phyloP scores from a whole-genome alignment of 176 grass and related monocot species.

The Rhynchospora breviuscula region DNA sequence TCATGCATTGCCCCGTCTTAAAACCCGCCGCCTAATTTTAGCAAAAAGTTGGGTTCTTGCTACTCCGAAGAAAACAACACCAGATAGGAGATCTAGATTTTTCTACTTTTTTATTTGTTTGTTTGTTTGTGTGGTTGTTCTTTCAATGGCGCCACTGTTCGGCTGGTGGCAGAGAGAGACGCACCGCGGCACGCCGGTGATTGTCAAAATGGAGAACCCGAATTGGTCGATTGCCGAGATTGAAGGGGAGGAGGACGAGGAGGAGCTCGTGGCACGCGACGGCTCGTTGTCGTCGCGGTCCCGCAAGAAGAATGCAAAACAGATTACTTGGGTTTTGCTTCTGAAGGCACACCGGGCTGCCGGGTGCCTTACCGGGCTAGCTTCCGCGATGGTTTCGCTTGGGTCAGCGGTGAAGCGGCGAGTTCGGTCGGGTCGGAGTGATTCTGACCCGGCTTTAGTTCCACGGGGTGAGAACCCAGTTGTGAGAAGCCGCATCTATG shows the following conservation, averaged over 20 bases:
- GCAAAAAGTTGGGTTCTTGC: constrained; percentile 15
- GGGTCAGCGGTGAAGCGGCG: constrained; percentile 58
- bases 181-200: constrained; percentile 95
- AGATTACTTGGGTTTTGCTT: constrained; percentile 97
- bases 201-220: constrained; percentile 99
- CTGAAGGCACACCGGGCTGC: constrained; percentile 94
- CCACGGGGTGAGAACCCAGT: constrained; percentile 58
- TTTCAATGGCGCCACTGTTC: constrained; percentile 66
- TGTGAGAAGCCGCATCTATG: constrained; percentile 67
- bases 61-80: background rate
- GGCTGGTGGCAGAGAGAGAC: constrained; percentile 62
- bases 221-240: constrained; percentile 99
- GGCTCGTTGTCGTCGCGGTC: constrained; percentile 36
- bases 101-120: constrained; percentile 23
- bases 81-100: background rate
- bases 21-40: constrained; percentile 16
- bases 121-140: background rate
- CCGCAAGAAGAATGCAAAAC: constrained; percentile 88
- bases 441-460: constrained; percentile 43
- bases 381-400: constrained; percentile 48
- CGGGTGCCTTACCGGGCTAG: constrained; percentile 67
- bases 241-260: constrained; percentile 69
- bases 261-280: constrained; percentile 34
- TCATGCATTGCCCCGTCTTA: constrained; percentile 1
- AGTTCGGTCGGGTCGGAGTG: constrained; percentile 58